Conservation (phyloP, 768 basidiomycete species). For the Wakefieldia striispora region DNA sequence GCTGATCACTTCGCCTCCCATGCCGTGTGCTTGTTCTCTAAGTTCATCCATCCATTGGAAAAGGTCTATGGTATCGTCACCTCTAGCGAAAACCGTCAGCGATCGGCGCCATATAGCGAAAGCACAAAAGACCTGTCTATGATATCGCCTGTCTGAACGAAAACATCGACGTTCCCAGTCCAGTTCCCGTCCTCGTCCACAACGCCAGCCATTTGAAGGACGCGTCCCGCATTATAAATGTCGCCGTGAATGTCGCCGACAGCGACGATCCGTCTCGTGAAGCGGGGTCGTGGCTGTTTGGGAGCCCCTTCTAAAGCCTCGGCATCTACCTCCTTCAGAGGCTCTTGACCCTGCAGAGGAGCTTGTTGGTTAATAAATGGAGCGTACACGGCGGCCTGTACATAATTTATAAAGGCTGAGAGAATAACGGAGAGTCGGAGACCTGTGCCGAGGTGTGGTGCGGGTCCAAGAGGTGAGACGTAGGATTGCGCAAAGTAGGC, state of each 20-base stretch:
- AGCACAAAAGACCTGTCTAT: conserved; percentile 69
- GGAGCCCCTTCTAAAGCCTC: conserved; percentile 10
- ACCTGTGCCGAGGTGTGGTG: conserved; percentile 30
- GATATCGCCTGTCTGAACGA: conserved; percentile 96
- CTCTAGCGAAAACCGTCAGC: conserved; percentile 43
- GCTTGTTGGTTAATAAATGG: conserved; percentile 22
- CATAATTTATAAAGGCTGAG: conserved; percentile 27
- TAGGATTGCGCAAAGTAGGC: conserved; percentile 32
- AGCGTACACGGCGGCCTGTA: conserved; percentile 17
- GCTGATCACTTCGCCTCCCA: conserved; percentile 71
- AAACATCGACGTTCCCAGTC: conserved; percentile 78
- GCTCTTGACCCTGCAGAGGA: conserved; percentile 7
- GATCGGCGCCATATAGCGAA: not conserved
- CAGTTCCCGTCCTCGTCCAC: conserved; percentile 72
- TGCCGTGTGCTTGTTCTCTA: conserved; percentile 64
- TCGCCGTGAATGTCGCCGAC: conserved; percentile 95
- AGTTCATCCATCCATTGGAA: conserved; percentile 84
- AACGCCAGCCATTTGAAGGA: conserved; percentile 78
- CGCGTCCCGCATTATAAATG: conserved; percentile 70
- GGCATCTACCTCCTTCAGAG: not conserved
- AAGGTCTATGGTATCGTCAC: conserved; percentile 85
- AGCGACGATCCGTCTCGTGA: conserved; percentile 64
- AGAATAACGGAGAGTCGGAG: conserved; percentile 18
- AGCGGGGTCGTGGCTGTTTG: conserved; percentile 30
- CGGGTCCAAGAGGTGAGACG: conserved; percentile 30